phyloP scores from a whole-genome alignment of 306 rosid genomes.

The Mucuna pruriens region DNA sequence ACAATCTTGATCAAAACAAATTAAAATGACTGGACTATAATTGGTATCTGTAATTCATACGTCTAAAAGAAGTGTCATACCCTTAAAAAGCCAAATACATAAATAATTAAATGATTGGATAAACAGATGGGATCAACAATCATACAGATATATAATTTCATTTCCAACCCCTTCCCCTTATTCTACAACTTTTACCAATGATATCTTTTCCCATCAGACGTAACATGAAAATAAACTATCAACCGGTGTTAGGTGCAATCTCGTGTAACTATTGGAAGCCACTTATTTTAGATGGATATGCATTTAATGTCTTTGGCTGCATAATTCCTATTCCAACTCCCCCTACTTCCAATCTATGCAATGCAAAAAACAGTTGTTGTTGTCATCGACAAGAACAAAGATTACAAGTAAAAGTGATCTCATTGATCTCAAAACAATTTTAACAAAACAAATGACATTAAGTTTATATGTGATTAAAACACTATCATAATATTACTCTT shows the following conservation, averaged over 20 bases:
- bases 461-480: too few species aligned
- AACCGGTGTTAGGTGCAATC: constrained; percentile 57
- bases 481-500: too few species aligned
- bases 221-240: neutral
- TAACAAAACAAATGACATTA: too few species aligned
- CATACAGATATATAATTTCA: neutral
- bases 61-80: neutral
- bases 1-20: constrained; percentile 2
- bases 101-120: neutral
- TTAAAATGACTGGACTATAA: neutral
- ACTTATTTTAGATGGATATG: too few species aligned
- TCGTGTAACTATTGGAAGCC: too few species aligned
- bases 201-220: neutral
- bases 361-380: neutral
- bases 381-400: neutral
- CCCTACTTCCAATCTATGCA: constrained; percentile 70
- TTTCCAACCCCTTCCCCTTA: neutral
- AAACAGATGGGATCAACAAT: neutral
- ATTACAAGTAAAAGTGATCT: neutral
- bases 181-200: neutral
- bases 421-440: neutral
- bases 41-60: neutral
- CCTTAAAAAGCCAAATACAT: neutral
- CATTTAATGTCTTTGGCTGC: constrained; percentile 90
- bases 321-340: constrained; percentile 86